phyloP scores from a whole-genome alignment of 2,329 filamentous ascomycete species.

The Emericellopsis atlantica region DNA sequence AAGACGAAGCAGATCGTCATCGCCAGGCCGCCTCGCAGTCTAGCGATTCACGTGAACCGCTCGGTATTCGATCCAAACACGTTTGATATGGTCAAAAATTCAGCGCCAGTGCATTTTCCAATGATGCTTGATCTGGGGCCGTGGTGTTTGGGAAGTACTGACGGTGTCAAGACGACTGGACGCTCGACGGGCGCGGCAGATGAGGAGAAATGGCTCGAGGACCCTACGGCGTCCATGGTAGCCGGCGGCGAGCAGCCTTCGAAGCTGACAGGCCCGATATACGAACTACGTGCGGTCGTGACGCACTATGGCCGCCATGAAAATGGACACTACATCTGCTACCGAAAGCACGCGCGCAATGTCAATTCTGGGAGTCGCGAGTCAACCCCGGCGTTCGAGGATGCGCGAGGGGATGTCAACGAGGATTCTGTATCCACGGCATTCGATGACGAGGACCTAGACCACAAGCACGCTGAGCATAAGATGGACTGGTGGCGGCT shows the following conservation, averaged over 20 bases:
- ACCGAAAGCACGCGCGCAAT: conserved; percentile 51
- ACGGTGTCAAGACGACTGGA: conserved; percentile 5
- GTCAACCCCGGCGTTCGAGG: not conserved
- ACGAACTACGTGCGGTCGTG: conserved; percentile 71
- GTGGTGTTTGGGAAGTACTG: conserved; percentile 66
- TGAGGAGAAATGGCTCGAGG: conserved; percentile 55
- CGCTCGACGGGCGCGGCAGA: conserved; percentile 4
- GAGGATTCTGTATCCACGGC: conserved; percentile 4
- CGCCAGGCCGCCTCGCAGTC: conserved; percentile 64
- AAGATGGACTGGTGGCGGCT: conserved; percentile 72
- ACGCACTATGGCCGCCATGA: conserved; percentile 87
- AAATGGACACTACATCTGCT: conserved; percentile 92
- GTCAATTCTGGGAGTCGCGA: not conserved
- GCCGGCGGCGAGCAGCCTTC: conserved; percentile 38
- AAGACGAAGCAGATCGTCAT: conserved; percentile 88
- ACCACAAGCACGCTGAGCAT: conserved; percentile 12
- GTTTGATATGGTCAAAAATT: conserved; percentile 72
- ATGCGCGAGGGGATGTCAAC: conserved; percentile 3
- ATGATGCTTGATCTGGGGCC: conserved; percentile 59
- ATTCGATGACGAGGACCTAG: conserved; percentile 5
- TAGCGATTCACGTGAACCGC: conserved; percentile 82
- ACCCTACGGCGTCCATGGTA: conserved; percentile 64
- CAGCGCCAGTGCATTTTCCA: conserved; percentile 67
- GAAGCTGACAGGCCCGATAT: conserved; percentile 45
- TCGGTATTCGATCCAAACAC: conserved; percentile 82